These are phyloP conservation scores for Tetracladium setigerum DNA, from an alignment of 495 filamentous ascomycete species.

Conservation along the genomic window DNA sequence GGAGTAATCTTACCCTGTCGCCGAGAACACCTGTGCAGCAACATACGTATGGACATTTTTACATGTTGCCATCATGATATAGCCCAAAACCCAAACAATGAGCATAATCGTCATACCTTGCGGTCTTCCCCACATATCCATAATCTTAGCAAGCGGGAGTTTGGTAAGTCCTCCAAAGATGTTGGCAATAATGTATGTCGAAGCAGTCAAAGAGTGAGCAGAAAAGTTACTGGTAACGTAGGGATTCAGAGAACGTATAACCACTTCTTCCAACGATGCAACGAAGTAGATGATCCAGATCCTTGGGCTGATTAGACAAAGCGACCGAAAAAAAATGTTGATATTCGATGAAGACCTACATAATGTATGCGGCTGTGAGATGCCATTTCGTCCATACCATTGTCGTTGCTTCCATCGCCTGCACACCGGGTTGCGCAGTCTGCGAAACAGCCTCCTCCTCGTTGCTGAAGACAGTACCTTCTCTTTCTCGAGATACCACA, in stretches of 20 bases:
- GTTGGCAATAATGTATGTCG: conserved; percentile 29
- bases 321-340: background rate
- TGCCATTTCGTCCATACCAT: conserved; percentile 35
- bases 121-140: conserved; percentile 46
- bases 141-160: conserved; percentile 47
- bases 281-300: conserved; percentile 35
- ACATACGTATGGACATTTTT: conserved; percentile 29
- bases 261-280: conserved; percentile 24
- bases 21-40: conserved; percentile 25
- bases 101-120: conserved; percentile 24
- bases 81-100: conserved; percentile 14
- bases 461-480: too few relatives aligned
- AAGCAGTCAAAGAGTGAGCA: conserved; percentile 28
- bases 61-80: conserved; percentile 31
- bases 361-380: conserved; percentile 33
- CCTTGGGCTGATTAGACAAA: conserved; percentile 12
- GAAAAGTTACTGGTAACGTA: conserved; percentile 30
- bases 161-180: conserved; percentile 45
- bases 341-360: conserved; percentile 22
- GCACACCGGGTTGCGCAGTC: conserved; percentile 26
- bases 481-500: too few relatives aligned
- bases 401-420: conserved; percentile 36
- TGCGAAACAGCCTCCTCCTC: background rate
- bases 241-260: conserved; percentile 24
- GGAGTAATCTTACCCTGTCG: conserved; percentile 35